Evolutionary conservation across 805 yeast genomes (phyloP).

Genomic region (Debaryomyces maramus): DNA sequence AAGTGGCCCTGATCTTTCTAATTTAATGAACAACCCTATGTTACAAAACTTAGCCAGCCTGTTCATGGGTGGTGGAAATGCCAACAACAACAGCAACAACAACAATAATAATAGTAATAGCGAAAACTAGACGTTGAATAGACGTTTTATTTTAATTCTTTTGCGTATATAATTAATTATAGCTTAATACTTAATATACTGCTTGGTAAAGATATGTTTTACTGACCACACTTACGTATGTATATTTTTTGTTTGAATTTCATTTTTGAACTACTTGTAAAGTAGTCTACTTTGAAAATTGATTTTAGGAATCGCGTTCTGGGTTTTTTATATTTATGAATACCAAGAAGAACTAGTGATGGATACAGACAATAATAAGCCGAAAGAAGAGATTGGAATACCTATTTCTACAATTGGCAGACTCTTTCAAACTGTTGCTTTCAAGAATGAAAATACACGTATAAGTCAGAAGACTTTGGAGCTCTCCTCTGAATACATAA

Average conservation of each 20-base stretch:
- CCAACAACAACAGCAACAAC: slow-evolving; percentile 3
- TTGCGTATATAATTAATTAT: slow-evolving; percentile 1
- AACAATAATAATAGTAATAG: background rate
- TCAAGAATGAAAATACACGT: slow-evolving; percentile 45
- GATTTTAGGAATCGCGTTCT: background rate
- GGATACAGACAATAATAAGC: background rate
- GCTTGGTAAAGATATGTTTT: no score
- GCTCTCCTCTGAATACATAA: slow-evolving; percentile 53
- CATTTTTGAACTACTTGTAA: no score
- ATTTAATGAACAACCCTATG: slow-evolving; percentile 80
- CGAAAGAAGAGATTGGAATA: background rate
- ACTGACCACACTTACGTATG: no score
- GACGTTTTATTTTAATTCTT: background rate
- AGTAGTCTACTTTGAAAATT: no score
- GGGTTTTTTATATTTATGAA: no score
- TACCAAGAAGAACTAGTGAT: no score
- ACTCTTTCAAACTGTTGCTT: slow-evolving; percentile 51
- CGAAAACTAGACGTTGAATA: background rate
- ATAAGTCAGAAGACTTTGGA: slow-evolving; percentile 50
- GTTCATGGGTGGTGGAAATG: slow-evolving; percentile 55
- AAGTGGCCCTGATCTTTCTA: slow-evolving; percentile 56
- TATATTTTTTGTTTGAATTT: no score
- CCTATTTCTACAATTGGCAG: slow-evolving; percentile 43
- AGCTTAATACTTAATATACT: background rate
- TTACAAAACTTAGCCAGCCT: slow-evolving; percentile 68